A percentile compares a stretch with the other conserved stretches of the same genome.
phyloP scores from a whole-genome alignment of 2,329 filamentous ascomycete genomes.

The Diaporthe helianthi region DNA sequence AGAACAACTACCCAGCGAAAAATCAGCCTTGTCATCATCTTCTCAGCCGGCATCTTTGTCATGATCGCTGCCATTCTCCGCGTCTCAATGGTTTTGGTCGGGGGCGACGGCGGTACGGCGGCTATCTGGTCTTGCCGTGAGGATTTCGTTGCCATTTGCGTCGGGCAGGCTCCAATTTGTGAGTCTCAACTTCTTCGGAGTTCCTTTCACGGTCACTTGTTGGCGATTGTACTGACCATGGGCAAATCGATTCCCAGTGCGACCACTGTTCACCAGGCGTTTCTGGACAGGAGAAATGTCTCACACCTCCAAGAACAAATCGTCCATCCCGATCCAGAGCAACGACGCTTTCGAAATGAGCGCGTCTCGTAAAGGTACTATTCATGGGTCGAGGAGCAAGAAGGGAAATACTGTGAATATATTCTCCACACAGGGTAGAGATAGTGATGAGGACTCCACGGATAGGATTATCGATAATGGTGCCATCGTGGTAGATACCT shows the following conservation, averaged over 20 bases:
- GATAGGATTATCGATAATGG: constrained; percentile 2
- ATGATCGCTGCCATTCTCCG: constrained; percentile 42
- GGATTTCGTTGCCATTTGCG: constrained; percentile 47
- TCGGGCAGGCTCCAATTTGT: constrained; percentile 46
- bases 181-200: not conserved
- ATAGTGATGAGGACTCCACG: constrained; percentile 18
- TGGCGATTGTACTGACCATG: not conserved
- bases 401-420: constrained; percentile 24
- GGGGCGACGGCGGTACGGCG: constrained; percentile 4
- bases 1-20: constrained; percentile 42
- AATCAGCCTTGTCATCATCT: constrained; percentile 43
- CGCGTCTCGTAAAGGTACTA: not conserved
- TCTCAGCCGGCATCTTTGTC: constrained; percentile 44
- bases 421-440: not conserved
- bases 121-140: constrained; percentile 50
- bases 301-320: not conserved
- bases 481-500: constrained; percentile 17
- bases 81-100: constrained; percentile 41
- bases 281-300: constrained; percentile 29
- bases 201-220: too few relatives aligned
- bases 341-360: constrained; percentile 29
- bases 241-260: not conserved
- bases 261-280: constrained; percentile 5
- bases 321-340: constrained; percentile 10
- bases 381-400: not conserved